phyloP scores from a whole-genome alignment of 2,329 filamentous ascomycete genomes.

The Hirsutella minnesotensis region DNA sequence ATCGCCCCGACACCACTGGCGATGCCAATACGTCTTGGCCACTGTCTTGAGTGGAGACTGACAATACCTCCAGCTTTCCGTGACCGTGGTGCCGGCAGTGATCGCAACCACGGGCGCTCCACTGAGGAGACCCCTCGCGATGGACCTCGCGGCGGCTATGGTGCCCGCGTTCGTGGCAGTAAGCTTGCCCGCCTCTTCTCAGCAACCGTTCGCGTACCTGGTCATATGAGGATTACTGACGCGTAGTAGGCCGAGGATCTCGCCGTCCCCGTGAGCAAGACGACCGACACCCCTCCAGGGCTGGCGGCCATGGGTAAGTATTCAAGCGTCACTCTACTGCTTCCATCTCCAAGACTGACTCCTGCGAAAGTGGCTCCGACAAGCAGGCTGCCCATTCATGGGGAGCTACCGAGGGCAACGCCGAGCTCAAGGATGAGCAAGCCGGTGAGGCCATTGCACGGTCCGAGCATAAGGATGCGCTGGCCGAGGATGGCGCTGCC shows the following conservation, averaged over 20 bases:
- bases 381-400: conserved; percentile 85
- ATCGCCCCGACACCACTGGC: neutral
- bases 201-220: no score
- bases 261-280: conserved; percentile 40
- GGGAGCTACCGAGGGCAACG: conserved; percentile 71
- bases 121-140: conserved; percentile 54
- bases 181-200: conserved; percentile 15
- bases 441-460: conserved; percentile 83
- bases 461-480: conserved; percentile 64
- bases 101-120: conserved; percentile 71
- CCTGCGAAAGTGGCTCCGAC: conserved; percentile 52
- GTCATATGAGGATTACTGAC: conserved; percentile 2
- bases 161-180: conserved; percentile 51
- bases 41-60: neutral
- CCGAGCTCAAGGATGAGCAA: conserved; percentile 84
- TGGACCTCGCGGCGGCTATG: conserved; percentile 48
- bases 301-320: conserved; percentile 32
- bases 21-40: neutral
- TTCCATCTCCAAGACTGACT: neutral
- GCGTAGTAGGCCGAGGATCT: conserved; percentile 36
- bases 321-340: neutral
- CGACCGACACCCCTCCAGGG: conserved; percentile 41
- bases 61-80: conserved; percentile 57
- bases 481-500: conserved; percentile 34
- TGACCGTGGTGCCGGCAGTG: conserved; percentile 70